Evolutionary conservation across 2,329 filamentous ascomycete species (phyloP), one percentile per base, ranked within the genome.

Genomic region (Diaporthe capsici): DNA sequence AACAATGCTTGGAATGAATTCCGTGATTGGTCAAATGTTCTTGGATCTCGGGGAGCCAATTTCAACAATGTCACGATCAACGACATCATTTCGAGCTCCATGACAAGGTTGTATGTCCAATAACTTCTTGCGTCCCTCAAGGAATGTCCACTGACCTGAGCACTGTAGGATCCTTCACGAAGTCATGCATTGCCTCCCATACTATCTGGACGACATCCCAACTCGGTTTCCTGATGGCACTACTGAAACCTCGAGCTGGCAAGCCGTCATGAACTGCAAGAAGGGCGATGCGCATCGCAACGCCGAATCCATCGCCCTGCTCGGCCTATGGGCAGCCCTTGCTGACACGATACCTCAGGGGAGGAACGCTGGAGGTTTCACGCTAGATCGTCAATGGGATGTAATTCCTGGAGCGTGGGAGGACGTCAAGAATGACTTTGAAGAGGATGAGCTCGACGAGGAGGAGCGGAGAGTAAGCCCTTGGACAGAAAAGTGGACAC

Each of bases 241-340:
- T 44, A 44, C 57, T 22, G 68, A 72, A 39, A 65, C 57, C 20
- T 60, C 68, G 37, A 72, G 58, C 25, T 75, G 73, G 73, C 49
- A 55, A 37, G 73, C 60, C 17, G 58, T 72, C 25, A 60, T 75
- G 73, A 25, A 28, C 15, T 72, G 68, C 51, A 75, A 72, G 60
- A 75, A 72, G 51, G 70, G 74, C 5, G 68, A 72, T 42, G 74
- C 74, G 31, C 68, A 75, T 34, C 60, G 49, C n/a, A 75, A 67
- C 51, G 74, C 74, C n/a, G 74, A 75, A 13, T 75, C 70, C n/a
- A 57, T 75, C 10, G 74, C 74, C 28, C 28, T 67, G 15, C 42
- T 72, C 31, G 74, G 58, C 1, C 31, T 73, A 10, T 75, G 74
- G 74, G 74, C 74, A 15, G 51, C 31, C 22, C 49, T 75, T 25